These are phyloP conservation scores for Backusella circina DNA, from an alignment of 192 early-diverging fungal genomes.

Conservation along the genomic window DNA sequence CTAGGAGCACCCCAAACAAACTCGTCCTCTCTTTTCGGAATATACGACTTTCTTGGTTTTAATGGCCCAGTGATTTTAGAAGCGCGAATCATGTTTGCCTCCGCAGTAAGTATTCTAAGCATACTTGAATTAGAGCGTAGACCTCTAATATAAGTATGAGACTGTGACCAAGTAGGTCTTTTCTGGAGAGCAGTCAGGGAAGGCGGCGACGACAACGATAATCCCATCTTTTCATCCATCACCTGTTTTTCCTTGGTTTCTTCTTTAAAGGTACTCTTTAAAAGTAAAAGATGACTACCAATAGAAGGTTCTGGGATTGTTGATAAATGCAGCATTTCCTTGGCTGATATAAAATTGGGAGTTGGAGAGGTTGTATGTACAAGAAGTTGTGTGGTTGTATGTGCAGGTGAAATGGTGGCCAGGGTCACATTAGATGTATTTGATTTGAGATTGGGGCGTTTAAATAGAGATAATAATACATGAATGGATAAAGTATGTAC, in stretches of 20 bases:
- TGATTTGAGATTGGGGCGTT: background rate
- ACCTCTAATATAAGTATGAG: background rate
- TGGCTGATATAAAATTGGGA: background rate
- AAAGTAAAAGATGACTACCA: background rate
- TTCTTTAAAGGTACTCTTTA: background rate
- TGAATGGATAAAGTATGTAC: constrained; percentile 5
- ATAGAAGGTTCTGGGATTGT: background rate
- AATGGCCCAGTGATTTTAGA: constrained; percentile 43
- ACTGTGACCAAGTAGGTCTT: constrained; percentile 6
- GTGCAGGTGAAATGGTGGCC: constrained; percentile 3
- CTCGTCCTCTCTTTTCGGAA: background rate
- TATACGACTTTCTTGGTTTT: constrained; percentile 19
- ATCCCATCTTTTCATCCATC: background rate
- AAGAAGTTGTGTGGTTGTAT: background rate
- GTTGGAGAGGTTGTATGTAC: background rate
- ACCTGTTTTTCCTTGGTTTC: background rate
- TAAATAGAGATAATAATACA: background rate
- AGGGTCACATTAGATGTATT: background rate
- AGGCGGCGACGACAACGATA: background rate
- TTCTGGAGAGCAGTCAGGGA: background rate
- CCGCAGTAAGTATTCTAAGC: constrained; percentile 43
- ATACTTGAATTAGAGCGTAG: constrained; percentile 35
- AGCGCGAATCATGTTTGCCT: constrained; percentile 49
- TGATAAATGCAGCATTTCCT: constrained; percentile 11
- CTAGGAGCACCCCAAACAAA: constrained; percentile 4